phyloP scores from a whole-genome alignment of 2,329 filamentous ascomycete genomes.

The Scedosporium boydii region DNA sequence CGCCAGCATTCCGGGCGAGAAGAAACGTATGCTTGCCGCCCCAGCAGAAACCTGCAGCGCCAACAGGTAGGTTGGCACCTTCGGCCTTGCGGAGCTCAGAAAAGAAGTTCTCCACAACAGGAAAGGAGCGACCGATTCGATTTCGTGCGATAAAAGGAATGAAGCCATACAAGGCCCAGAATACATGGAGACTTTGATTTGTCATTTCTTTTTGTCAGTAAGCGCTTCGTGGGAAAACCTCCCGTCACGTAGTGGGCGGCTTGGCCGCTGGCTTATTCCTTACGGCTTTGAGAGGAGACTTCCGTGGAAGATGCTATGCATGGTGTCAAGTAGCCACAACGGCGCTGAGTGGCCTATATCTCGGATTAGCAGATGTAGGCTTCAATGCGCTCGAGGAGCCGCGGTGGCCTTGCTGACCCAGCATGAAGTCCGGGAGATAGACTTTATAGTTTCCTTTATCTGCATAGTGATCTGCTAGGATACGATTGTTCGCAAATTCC shows the following conservation, averaged over 20 bases:
- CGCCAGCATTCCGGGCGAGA: slow-evolving; percentile 30
- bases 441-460: slow-evolving; percentile 38
- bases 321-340: slow-evolving; percentile 18
- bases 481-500: slow-evolving; percentile 40
- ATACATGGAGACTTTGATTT: slow-evolving; percentile 15
- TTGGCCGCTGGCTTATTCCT: slow-evolving; percentile 6
- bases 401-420: slow-evolving; percentile 14
- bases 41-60: slow-evolving; percentile 54
- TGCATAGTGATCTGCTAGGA: slow-evolving; percentile 46
- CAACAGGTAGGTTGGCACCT: slow-evolving; percentile 26
- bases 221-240: no score
- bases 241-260: no score
- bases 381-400: background rate
- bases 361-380: no score
- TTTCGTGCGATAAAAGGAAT: slow-evolving; percentile 24
- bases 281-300: slow-evolving; percentile 20
- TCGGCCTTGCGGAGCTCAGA: slow-evolving; percentile 23
- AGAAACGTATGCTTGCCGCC: slow-evolving; percentile 45
- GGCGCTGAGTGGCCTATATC: slow-evolving; percentile 20
- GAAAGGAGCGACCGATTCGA: slow-evolving; percentile 19
- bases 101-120: slow-evolving; percentile 26
- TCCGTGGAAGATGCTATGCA: slow-evolving; percentile 15
- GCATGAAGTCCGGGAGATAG: slow-evolving; percentile 48
- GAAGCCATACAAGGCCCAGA: slow-evolving; percentile 15
- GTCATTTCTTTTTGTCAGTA: no score